Base-by-base conservation (phyloP, 2,329 filamentous ascomycete species). In the Calonectria naviculata region DNA sequence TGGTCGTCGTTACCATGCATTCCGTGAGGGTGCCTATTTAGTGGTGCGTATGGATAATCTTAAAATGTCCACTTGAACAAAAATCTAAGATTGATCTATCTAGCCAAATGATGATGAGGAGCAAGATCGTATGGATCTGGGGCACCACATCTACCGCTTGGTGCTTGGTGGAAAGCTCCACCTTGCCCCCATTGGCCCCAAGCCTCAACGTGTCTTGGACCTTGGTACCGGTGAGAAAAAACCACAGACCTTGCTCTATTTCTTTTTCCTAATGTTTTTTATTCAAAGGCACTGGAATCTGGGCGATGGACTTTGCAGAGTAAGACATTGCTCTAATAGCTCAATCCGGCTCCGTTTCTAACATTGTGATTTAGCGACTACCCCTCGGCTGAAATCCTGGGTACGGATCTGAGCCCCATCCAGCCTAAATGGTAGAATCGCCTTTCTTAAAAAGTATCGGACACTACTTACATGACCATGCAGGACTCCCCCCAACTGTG, bases 21-120 rank as follows among this genome's bases (percentile, higher is more conserved):
- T 70, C 24, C 62, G 68, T 17, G 68, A 66, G 26, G 64, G 68
- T n/a, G 56, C 68, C 13, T 70, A 70, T 52, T 28, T 70, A 36
- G 62, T 70, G 29, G 68, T 70, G 63, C 15, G 68, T 65, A 34
- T 42, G 41, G 24, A 26, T 34, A 28, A 28, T 28, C n/a, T 12
- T 38, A n/a, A 31, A 31, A 60, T 49, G 26, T 17, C 38, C 29
- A 42, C 29, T 7, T n/a, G 26, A 24, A 5, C 2, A 7, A 29
- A 46, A 31, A 42, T 6, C 60, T 42, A 24, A 52, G 29, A 26
- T 44, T 17, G 34, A 62, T 52, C n/a, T 36, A 52, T 42, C 21
- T 47, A 71, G 68, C 68, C 64, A 31, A 71, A 71, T 21, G 68
- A 71, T 21, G 68, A 63, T 21, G 64, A 67, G n/a, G 68, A 71